phyloP scores from a whole-genome alignment of 352 stramenopile genomes.

The Phytophthora foliorum region DNA sequence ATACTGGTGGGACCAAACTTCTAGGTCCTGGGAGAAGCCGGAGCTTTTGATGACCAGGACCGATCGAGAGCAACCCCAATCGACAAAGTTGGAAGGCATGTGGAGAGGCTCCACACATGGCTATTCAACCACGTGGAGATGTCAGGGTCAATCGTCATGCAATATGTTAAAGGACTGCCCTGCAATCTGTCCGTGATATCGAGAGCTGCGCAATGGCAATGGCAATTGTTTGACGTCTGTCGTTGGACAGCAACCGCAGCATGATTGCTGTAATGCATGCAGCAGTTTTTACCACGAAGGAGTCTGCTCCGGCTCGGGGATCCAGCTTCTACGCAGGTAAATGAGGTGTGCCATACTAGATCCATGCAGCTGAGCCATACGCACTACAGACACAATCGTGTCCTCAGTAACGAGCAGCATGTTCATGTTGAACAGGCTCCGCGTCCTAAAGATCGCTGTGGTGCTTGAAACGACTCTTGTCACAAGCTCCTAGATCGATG shows the following conservation, averaged over 20 bases:
- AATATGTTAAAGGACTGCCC: background rate
- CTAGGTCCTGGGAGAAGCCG: background rate
- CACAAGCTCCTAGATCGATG: slow-evolving; percentile 17
- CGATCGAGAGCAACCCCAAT: background rate
- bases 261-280: background rate
- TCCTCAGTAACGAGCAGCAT: slow-evolving; percentile 13
- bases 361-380: background rate
- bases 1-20: slow-evolving; percentile 2
- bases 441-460: slow-evolving; percentile 17
- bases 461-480: slow-evolving; percentile 16
- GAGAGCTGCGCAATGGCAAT: too few relatives aligned
- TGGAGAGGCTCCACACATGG: background rate
- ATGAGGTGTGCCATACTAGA: background rate
- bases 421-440: slow-evolving; percentile 8
- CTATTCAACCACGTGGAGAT: background rate
- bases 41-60: slow-evolving; percentile 18
- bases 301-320: too few relatives aligned
- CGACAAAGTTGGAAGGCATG: slow-evolving; percentile 1
- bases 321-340: background rate
- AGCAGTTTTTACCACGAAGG: background rate
- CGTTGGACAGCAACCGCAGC: background rate
- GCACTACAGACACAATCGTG: slow-evolving; percentile 17
- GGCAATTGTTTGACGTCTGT: background rate
- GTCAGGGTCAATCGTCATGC: background rate
- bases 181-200: too few relatives aligned